phyloP scores from a whole-genome alignment of 305 asterid genomes.

The Fraxinus xanthoxyloides region DNA sequence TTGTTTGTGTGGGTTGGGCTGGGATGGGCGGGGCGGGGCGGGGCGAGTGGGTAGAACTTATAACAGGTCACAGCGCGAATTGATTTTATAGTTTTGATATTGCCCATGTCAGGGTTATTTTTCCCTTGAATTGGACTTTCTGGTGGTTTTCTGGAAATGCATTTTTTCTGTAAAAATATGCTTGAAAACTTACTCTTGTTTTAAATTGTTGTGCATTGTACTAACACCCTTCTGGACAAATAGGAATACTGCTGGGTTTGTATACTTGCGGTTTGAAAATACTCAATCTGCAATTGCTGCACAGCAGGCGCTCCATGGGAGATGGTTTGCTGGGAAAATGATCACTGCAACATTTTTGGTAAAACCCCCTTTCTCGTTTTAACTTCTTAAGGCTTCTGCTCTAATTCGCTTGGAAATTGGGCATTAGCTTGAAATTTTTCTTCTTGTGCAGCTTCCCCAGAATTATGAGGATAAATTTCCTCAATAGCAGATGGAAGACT shows the following conservation, averaged over 20 bases:
- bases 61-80: not conserved
- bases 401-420: not conserved
- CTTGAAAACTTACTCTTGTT: not conserved
- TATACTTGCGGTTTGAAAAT: slow-evolving; percentile 62
- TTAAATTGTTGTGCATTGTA: not conserved
- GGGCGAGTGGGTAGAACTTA: not conserved
- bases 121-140: not conserved
- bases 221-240: slow-evolving; percentile 12
- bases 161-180: not conserved
- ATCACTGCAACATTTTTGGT: slow-evolving; percentile 77
- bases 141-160: not conserved
- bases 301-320: slow-evolving; percentile 67
- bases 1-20: not conserved
- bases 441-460: slow-evolving; percentile 41
- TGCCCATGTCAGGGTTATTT: not conserved
- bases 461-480: slow-evolving; percentile 60
- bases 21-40: not conserved
- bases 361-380: not conserved
- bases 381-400: not conserved
- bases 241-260: slow-evolving; percentile 64
- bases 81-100: not conserved
- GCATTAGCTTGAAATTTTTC: not conserved
- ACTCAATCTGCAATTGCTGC: slow-evolving; percentile 55
- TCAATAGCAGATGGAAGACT: slow-evolving; percentile 38
- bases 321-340: slow-evolving; percentile 88